Evolutionary conservation across 176 grass and related monocot species (phyloP).

Genomic region (Zea luxurians): DNA sequence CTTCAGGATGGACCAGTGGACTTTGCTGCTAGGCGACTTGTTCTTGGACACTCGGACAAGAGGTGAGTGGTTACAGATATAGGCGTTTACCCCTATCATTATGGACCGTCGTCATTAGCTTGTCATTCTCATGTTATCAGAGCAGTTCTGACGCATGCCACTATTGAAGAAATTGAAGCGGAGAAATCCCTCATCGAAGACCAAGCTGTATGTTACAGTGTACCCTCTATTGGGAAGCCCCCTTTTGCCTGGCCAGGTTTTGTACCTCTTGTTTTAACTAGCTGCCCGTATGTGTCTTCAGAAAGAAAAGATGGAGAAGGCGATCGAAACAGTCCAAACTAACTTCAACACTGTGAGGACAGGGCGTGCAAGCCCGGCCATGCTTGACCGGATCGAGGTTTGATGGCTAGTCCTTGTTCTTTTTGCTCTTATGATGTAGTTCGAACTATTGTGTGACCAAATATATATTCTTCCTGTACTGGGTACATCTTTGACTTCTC

Average conservation of each 20-base stretch:
- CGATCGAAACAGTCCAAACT: constrained; percentile 66
- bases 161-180: constrained; percentile 95
- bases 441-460: constrained; percentile 4
- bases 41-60: constrained; percentile 12
- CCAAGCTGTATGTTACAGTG: constrained; percentile 57
- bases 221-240: constrained; percentile 11
- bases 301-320: constrained; percentile 95
- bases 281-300: constrained; percentile 32
- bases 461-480: not conserved
- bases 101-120: constrained; percentile 24
- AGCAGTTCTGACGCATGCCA: constrained; percentile 77
- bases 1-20: constrained; percentile 18
- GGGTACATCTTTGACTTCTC: not conserved
- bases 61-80: constrained; percentile 30
- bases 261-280: constrained; percentile 29
- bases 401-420: constrained; percentile 11
- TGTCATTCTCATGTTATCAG: constrained; percentile 51
- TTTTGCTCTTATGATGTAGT: constrained; percentile 10
- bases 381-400: constrained; percentile 97
- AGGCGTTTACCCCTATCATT: not conserved
- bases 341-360: constrained; percentile 97
- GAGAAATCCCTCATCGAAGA: constrained; percentile 88
- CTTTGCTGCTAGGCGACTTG: constrained; percentile 35
- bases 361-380: constrained; percentile 86
- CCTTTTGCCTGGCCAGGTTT: constrained; percentile 11